Base-by-base conservation (phyloP, 176 grass and related monocot species). In the Rhynchospora pubera region DNA sequence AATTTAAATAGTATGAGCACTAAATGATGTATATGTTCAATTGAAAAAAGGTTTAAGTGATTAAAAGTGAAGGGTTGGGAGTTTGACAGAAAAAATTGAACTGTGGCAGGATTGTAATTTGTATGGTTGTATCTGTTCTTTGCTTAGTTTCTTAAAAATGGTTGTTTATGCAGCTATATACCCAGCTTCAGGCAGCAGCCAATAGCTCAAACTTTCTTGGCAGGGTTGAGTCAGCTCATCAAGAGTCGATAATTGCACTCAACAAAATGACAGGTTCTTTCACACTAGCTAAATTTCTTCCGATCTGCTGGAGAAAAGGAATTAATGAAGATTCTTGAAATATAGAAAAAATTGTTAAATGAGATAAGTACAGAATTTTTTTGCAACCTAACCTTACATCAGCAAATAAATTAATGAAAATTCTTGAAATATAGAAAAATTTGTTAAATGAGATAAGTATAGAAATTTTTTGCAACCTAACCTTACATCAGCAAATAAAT, bases 201-300 rank as follows among this genome's bases (percentile, higher is more conserved):
- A 88, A 98, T 57, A 91, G 86, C n/a, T 85, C 79, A 69, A 87
- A 67, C 76, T 94, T 94, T 85, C 85, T 94, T 60, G 65, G 78
- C 21, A 88, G 92, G 69, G 83, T 94, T 60, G 96, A 93, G 81
- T 89, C 89, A 62, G 62, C 86, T 77, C 85, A 87, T 57, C 78
- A 83, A 23, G 84, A 88, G 44, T 89, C 87, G 59, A 53, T 62
- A 58, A 23, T 14, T 85, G 80, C 83, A 69, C 57, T 74, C 44
- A 80, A 65, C n/a, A 84, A 91, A 75, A 78, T 86, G 55, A 84
- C 52, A 87, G 87, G 89, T 98, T 83, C 24, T 21, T 55, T 75
- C 22, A 30, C 11, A 52, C 5, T 53, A 52, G 43, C 44, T 74
- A 22, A 22, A 51, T 51, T 73, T 46, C 5, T 26, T 74, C 21